Base-by-base conservation (phyloP, 208 protist species). In the Leishmania tarentolae region DNA sequence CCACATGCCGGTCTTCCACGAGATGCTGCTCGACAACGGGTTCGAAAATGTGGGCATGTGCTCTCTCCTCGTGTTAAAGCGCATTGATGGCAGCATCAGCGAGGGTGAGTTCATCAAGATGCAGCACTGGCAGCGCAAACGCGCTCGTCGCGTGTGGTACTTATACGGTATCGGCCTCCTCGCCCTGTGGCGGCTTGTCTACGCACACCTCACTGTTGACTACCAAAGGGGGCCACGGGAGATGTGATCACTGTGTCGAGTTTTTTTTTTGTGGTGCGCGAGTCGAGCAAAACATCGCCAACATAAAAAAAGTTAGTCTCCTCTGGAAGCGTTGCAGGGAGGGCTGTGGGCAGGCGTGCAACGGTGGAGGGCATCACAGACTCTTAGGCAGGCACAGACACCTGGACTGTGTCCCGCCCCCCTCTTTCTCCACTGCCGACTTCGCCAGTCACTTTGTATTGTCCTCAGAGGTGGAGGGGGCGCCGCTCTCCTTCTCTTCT, bases 1-100 rank as follows among this genome's bases (percentile, higher is more conserved):
- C 9, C 94, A 97, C 88, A 95, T 95, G 91, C 94, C 92, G 4
- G 82, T 97, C 31, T 95, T 97, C 73, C 89, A 94, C 78, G 92
- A 95, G 70, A 95, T 97, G 88, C 91, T 97, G 35, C 56, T 94
- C 31, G 92, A 97, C 75, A 95, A 96, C 84, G 91, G 88, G 9
- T 97, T 94, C 66, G 90, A 91, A 75, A 85, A 80, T 59, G 71
- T 92, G 73, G 82, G 87, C n/a, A 93, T 94, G 89, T 94, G 87
- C 68, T 91, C 91, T 24, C 88, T 97, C 53, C 47, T 94, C 50
- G 68, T 96, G 46, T 81, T 92, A 59, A 88, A 86, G 75, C 84
- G 86, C 8, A 77, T 94, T 66, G 94, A 97, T 83, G 92, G 92
- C 7, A 84, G 79, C 40, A 88, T 92, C 56, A 95, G 91, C 59